Percentiles rank a stretch among this genome's conserved stretches.
These are phyloP conservation scores for Saccharomycopsis amapae DNA, from an alignment of 805 yeast species.

Conservation along the genomic window DNA sequence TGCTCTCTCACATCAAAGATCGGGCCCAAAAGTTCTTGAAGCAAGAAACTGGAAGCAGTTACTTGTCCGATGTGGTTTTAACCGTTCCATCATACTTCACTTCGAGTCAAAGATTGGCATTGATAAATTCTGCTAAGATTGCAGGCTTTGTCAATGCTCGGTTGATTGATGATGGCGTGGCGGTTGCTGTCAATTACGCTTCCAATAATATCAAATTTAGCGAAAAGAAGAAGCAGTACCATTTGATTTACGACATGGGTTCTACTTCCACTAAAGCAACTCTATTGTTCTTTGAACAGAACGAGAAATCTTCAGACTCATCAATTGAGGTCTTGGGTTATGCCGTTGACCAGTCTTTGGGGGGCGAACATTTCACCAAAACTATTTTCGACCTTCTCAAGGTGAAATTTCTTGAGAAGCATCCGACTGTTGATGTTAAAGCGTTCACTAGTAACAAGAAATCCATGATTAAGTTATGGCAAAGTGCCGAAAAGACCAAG, in stretches of 20 bases:
- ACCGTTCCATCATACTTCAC: conserved; percentile 70
- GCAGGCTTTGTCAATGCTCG: conserved; percentile 56
- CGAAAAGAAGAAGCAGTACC: conserved; percentile 44
- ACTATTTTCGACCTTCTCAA: conserved; percentile 54
- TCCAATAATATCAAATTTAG: conserved; percentile 36
- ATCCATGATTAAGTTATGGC: conserved; percentile 61
- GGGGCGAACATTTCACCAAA: conserved; percentile 71
- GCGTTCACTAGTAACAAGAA: conserved; percentile 43
- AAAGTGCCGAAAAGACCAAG: conserved; percentile 85
- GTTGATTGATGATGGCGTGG: conserved; percentile 85
- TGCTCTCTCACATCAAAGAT: conserved; percentile 51
- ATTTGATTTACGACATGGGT: conserved; percentile 83
- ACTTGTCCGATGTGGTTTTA: conserved; percentile 59
- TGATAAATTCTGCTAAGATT: conserved; percentile 62
- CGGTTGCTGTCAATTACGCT: conserved; percentile 80
- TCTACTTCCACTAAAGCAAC: conserved; percentile 89
- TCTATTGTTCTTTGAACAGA: conserved; percentile 54
- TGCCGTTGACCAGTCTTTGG: conserved; percentile 58
- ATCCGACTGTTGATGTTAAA: conserved; percentile 33
- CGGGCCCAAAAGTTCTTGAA: conserved; percentile 61
- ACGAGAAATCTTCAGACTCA: conserved; percentile 34
- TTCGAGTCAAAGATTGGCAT: conserved; percentile 59
- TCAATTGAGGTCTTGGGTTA: conserved; percentile 63
- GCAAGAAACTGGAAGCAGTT: conserved; percentile 43
- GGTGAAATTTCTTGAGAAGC: conserved; percentile 46